phyloP scores from a whole-genome alignment of 495 filamentous ascomycete species.

The Daldinia bambusicola region DNA sequence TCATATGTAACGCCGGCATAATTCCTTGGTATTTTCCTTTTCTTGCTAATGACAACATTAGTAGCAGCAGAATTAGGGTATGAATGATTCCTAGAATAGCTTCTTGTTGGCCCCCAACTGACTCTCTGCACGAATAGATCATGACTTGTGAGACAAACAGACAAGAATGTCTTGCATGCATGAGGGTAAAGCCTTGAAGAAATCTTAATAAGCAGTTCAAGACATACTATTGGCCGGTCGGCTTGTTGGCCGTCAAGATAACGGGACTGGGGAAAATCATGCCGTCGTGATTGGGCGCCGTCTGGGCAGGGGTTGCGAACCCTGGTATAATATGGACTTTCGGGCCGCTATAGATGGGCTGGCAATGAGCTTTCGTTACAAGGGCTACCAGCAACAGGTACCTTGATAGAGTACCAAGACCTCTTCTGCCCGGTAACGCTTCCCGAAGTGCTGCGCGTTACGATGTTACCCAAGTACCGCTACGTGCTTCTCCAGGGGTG shows the following conservation, averaged over 20 bases:
- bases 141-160: neutral
- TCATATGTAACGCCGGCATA: constrained; percentile 9
- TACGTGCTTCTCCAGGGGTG: constrained; percentile 8
- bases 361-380: constrained; percentile 4
- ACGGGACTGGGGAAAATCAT: constrained; percentile 37
- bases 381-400: constrained; percentile 12
- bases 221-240: constrained; percentile 25
- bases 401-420: constrained; percentile 1
- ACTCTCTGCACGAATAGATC: too few species aligned
- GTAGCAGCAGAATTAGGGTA: neutral
- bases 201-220: constrained; percentile 27
- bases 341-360: constrained; percentile 42
- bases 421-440: constrained; percentile 37
- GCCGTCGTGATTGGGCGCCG: constrained; percentile 24
- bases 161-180: constrained; percentile 43
- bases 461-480: constrained; percentile 44
- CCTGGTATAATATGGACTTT: constrained; percentile 48
- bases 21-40: constrained; percentile 8
- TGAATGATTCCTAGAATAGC: constrained; percentile 14
- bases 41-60: constrained; percentile 10
- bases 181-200: constrained; percentile 30
- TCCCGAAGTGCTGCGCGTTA: constrained; percentile 42
- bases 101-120: neutral
- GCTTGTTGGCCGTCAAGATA: constrained; percentile 34
- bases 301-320: constrained; percentile 30